These are phyloP conservation scores for Xylariaceae sp. DNA, from an alignment of 2,329 filamentous ascomycete species.

Conservation along the genomic window DNA sequence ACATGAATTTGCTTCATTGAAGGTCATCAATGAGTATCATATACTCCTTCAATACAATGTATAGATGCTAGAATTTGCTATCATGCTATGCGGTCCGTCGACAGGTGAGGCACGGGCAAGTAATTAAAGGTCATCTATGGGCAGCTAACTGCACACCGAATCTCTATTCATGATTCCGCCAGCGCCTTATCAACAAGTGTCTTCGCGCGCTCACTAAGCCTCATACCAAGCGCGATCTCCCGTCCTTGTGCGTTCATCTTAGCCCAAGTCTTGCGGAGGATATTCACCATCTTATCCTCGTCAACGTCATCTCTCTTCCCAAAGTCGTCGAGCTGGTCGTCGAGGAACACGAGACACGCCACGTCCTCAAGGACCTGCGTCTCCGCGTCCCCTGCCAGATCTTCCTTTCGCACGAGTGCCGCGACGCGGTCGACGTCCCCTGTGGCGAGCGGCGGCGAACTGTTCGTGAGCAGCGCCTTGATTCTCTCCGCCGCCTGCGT, in stretches of 20 bases:
- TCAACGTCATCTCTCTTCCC: constrained; percentile 59
- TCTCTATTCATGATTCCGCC: constrained; percentile 24
- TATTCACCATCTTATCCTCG: constrained; percentile 69
- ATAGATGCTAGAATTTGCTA: no score
- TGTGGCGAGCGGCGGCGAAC: constrained; percentile 25
- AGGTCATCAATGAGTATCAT: no score
- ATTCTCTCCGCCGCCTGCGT: constrained; percentile 52
- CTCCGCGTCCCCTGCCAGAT: constrained; percentile 57
- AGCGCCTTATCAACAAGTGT: constrained; percentile 60
- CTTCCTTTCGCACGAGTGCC: constrained; percentile 73
- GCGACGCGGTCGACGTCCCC: constrained; percentile 58
- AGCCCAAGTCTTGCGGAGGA: constrained; percentile 67
- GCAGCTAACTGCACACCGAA: no score
- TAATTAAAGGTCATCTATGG: no score
- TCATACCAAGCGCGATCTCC: constrained; percentile 59
- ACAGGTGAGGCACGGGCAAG: no score
- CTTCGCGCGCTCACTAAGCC: constrained; percentile 57
- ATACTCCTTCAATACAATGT: no score
- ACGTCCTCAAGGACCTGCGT: constrained; percentile 78
- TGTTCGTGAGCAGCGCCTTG: constrained; percentile 46
- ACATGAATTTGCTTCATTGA: no score
- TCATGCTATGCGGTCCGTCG: no score
- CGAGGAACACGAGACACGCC: constrained; percentile 80
- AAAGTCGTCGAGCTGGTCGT: constrained; percentile 80
- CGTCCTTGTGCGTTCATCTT: constrained; percentile 65